Base-by-base conservation (phyloP, 2,329 filamentous ascomycete species). In the Monosporascus sp. region DNA sequence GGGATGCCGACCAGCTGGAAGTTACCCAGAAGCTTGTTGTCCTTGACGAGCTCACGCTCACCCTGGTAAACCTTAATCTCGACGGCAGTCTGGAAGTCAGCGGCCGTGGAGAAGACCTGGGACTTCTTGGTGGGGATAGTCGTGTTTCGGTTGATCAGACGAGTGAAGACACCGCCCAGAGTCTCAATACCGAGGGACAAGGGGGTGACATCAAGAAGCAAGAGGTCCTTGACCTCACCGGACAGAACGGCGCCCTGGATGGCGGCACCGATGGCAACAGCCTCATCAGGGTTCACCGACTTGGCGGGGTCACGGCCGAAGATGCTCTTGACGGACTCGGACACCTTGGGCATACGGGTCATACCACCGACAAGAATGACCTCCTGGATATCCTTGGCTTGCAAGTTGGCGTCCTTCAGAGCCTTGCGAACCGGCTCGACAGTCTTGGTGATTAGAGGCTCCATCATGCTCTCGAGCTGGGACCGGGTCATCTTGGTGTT, bases 41-140 rank as follows among this genome's bases (percentile, higher is more conserved):
- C 93, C 71, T 86, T 88, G 73, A 97, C 92, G 59, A 97, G 90
- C 81, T 97, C 92, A 89, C 93, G 93, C 84, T 97, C 93, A 82
- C 93, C 93, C 86, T 97, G 92, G 88, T 86, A 97, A 60, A 97
- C 93, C 89, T 97, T 97, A 82, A 97, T 97, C 82, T 97, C 92
- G 69, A 97, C 93, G 64, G 92, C 93, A 59, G 90, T 96, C 82
- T 97, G 93, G 89, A 95, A 96, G 74, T 97, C 93, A 63, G 93
- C 92, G 51, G 92, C 92, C 49, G 93, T 97, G 52, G 92, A 97
- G 85, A 97, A 97, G 70, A 92, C 86, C 79, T 97, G 91, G 14
- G 92, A 97, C 82, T 97, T 97, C 88, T 97, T 97, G 78, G 93
- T 97, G 53, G 93, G 93, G 70, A 97, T 97, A 62, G 93, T 97